A percentile compares a stretch with the other conserved stretches of the same genome.
phyloP scores from a whole-genome alignment of 257 asterid genomes.

The Solanum medicagineum region DNA sequence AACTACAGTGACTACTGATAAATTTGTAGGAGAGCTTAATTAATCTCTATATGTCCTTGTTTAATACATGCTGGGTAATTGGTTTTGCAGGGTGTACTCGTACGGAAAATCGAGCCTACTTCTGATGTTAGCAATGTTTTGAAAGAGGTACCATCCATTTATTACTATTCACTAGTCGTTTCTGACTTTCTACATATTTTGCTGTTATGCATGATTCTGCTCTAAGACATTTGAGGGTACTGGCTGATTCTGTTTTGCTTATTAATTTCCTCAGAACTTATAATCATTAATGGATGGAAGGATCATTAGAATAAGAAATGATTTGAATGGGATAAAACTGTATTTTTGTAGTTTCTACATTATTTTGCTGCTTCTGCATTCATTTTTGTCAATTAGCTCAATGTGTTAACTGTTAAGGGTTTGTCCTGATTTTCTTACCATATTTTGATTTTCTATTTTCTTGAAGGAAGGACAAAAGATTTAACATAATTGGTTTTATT shows the following conservation, averaged over 20 bases:
- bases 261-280: not conserved
- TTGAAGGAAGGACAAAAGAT: not conserved
- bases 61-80: not conserved
- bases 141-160: conserved; percentile 46
- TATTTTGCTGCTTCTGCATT: not conserved
- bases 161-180: not conserved
- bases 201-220: not conserved
- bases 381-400: not conserved
- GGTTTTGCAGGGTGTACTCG: conserved; percentile 63
- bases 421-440: not conserved
- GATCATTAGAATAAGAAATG: not conserved
- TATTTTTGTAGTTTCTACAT: not conserved
- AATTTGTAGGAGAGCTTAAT: not conserved
- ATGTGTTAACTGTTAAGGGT: not conserved
- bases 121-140: conserved; percentile 57
- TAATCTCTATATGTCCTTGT: not conserved
- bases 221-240: not conserved
- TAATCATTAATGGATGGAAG: not conserved
- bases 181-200: not conserved
- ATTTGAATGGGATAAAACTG: not conserved
- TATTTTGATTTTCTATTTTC: not conserved
- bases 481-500: not conserved
- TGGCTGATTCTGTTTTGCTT: not conserved
- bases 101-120: conserved; percentile 75
- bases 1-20: not conserved